Percentiles rank a stretch among this genome's conserved stretches.
Conservation (phyloP, 768 basidiomycete species). For the Terana coerulea region DNA sequence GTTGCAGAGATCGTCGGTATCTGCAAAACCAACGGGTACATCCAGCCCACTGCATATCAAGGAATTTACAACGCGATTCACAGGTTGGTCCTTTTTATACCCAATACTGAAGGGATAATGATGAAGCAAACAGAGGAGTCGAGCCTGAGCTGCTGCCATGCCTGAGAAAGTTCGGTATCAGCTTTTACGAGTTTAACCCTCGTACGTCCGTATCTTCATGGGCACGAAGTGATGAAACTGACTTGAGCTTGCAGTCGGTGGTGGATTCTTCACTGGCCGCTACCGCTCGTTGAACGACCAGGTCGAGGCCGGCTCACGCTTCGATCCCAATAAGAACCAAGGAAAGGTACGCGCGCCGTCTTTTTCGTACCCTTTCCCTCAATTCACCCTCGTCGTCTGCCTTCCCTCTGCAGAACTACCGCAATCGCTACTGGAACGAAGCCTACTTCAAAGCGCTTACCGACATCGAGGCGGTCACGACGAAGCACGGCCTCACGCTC, state of each 20-base stretch:
- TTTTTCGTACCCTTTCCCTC: background rate
- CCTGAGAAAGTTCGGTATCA: constrained; percentile 37
- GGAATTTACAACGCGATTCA: constrained; percentile 43
- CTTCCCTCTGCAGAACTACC: constrained; percentile 27
- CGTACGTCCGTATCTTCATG: constrained; percentile 26
- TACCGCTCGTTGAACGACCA: constrained; percentile 32
- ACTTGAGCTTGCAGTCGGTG: constrained; percentile 25
- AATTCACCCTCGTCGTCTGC: background rate
- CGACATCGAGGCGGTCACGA: constrained; percentile 29
- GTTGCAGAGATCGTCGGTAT: constrained; percentile 42
- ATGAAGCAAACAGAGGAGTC: constrained; percentile 21
- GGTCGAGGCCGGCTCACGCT: constrained; percentile 52
- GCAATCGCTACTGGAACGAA: constrained; percentile 35
- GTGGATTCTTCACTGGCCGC: constrained; percentile 39
- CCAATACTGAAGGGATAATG: background rate
- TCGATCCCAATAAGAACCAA: constrained; percentile 43
- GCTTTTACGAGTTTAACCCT: constrained; percentile 38
- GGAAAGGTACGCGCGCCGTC: constrained; percentile 36
- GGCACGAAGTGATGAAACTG: background rate
- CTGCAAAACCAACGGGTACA: constrained; percentile 40
- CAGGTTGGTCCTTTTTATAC: constrained; percentile 10
- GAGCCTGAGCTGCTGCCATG: constrained; percentile 42
- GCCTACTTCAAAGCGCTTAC: constrained; percentile 30
- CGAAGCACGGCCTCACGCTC: constrained; percentile 23
- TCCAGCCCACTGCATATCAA: constrained; percentile 48